Evolutionary conservation across 257 asterid genomes (phyloP).

Genomic region (Solanum chmielewskii): DNA sequence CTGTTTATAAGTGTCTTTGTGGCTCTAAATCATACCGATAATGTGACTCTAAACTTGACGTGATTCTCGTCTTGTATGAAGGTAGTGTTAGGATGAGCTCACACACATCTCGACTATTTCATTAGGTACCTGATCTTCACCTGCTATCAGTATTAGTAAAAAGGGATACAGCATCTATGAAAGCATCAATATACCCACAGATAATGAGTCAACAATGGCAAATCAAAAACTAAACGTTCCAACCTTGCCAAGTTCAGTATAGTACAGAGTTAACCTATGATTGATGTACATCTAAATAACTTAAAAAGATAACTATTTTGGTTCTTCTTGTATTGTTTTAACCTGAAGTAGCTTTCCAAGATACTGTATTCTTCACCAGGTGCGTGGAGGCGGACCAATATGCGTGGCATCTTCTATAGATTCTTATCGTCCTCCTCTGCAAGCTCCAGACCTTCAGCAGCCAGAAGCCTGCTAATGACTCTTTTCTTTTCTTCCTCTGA

Average conservation of each 20-base stretch:
- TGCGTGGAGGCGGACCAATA: background rate
- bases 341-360: background rate
- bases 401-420: background rate
- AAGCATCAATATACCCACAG: background rate
- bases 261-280: background rate
- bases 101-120: background rate
- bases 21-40: background rate
- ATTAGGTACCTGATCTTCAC: background rate
- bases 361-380: background rate
- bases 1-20: background rate
- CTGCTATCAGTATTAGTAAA: background rate
- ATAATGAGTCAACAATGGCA: background rate
- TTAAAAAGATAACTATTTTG: background rate
- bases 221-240: background rate
- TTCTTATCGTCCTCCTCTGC: slow-evolving; percentile 51
- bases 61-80: background rate
- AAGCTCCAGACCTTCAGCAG: slow-evolving; percentile 95
- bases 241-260: background rate
- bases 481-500: slow-evolving; percentile 70
- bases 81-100: background rate
- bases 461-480: slow-evolving; percentile 62
- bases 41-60: background rate
- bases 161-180: background rate
- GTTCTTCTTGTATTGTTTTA: background rate
- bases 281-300: background rate